These are phyloP conservation scores for Talaromyces wortmannii DNA, from an alignment of 495 filamentous ascomycete species.

Conservation along the genomic window DNA sequence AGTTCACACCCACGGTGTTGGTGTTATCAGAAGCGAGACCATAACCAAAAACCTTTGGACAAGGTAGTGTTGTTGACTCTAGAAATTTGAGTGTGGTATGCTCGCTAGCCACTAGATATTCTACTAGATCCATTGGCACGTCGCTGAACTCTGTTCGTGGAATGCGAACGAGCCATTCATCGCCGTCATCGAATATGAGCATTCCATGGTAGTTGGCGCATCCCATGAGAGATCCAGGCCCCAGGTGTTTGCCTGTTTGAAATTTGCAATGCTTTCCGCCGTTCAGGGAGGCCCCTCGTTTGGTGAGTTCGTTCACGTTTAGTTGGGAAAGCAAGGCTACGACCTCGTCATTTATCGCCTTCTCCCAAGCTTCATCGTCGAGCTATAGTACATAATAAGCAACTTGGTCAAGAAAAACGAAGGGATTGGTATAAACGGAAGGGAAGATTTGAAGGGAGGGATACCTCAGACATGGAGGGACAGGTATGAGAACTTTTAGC, in stretches of 20 bases:
- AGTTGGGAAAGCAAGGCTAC: background rate
- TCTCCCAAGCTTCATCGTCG: slow-evolving; percentile 2
- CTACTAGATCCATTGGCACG: slow-evolving; percentile 10
- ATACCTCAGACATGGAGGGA: no score
- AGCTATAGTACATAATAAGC: background rate
- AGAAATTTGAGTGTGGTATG: slow-evolving; percentile 14
- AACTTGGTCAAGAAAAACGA: no score
- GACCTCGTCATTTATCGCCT: slow-evolving; percentile 3
- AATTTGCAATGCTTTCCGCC: background rate
- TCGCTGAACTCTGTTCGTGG: slow-evolving; percentile 12
- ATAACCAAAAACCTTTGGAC: slow-evolving; percentile 8
- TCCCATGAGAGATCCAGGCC: slow-evolving; percentile 5
- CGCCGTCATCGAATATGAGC: slow-evolving; percentile 8
- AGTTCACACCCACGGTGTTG: slow-evolving; percentile 9
- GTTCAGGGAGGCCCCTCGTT: slow-evolving; percentile 1
- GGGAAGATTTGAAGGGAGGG: no score
- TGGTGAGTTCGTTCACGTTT: background rate
- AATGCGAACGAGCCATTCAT: slow-evolving; percentile 10
- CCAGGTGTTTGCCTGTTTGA: slow-evolving; percentile 4
- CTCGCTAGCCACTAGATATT: slow-evolving; percentile 12
- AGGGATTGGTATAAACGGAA: no score
- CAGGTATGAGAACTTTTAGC: no score
- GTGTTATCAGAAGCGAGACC: slow-evolving; percentile 9
- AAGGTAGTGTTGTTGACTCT: slow-evolving; percentile 6
- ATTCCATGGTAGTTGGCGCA: slow-evolving; percentile 11